Percentiles rank a stretch among this genome's conserved stretches.
These are phyloP conservation scores for Ceratobasidium sp. DNA, from an alignment of 1,284 basidiomycete genomes.

Conservation along the genomic window DNA sequence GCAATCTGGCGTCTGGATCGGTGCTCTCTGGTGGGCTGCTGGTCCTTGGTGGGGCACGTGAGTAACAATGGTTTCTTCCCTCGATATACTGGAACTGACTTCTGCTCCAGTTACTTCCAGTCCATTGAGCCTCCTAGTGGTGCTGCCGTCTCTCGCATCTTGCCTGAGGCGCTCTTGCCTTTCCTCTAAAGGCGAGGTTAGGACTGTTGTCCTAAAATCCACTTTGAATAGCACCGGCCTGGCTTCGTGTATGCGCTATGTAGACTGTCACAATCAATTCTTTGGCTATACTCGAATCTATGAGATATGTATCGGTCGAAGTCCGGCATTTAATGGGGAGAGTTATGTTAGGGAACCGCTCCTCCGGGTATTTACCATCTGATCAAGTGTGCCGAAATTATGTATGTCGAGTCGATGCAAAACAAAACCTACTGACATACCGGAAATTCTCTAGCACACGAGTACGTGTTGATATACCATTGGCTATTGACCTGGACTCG, in stretches of 20 bases:
- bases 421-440: too few relatives aligned
- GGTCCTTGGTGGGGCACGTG: slow-evolving; percentile 43
- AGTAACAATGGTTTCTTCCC: not conserved
- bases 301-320: too few relatives aligned
- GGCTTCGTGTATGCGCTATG: not conserved
- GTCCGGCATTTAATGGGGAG: too few relatives aligned
- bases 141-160: slow-evolving; percentile 65
- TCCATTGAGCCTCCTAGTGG: slow-evolving; percentile 68
- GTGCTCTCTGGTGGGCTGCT: slow-evolving; percentile 56
- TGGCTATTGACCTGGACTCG: too few relatives aligned
- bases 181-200: slow-evolving; percentile 3
- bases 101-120: slow-evolving; percentile 39
- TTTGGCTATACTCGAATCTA: too few relatives aligned
- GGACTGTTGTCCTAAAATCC: not conserved
- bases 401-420: too few relatives aligned
- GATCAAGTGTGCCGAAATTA: too few relatives aligned
- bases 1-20: slow-evolving; percentile 71
- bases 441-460: too few relatives aligned
- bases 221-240: not conserved
- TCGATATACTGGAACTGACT: not conserved
- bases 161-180: slow-evolving; percentile 66
- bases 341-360: too few relatives aligned
- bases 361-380: too few relatives aligned
- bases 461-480: too few relatives aligned
- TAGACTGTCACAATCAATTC: not conserved